Base-by-base conservation (phyloP, 768 basidiomycete species). In the Hydnomerulius pinastri region DNA sequence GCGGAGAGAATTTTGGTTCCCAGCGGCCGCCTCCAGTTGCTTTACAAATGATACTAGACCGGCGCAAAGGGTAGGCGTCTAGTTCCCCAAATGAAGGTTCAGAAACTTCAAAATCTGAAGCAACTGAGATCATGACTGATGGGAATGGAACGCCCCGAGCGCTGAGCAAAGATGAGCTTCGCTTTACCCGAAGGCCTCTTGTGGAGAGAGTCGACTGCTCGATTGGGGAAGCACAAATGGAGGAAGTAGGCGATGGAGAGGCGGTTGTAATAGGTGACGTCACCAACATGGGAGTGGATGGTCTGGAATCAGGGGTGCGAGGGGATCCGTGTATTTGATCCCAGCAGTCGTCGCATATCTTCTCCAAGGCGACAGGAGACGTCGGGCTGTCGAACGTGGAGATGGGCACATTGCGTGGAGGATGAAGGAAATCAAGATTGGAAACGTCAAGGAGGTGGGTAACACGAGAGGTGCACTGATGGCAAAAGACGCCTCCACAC, bases 21-120 rank as follows among this genome's bases (percentile, higher is more conserved):
- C 89, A 91, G 28, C 90, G 81, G 13, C 89, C 89, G 12, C 87
- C 87, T 39, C 90, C 89, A 17, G 81, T 80, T 1, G 84, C 85
- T 59, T 91, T 92, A 72, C 89, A 92, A 12, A 89, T 75, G 42
- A 78, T 72, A 58, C 79, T 81, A 3, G 83, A 79, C 48, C 82
- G 80, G 36, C 78, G 75, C 18, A 91, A 79, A 2, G 89, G 89
- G 57, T 91, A 91, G 1, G 85, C 78, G 43, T 83, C 83, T 24
- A 91, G 76, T 63, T 87, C 86, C 52, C 87, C 87, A 49, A 80
- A 82, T 1, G 81, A 81, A 47, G 73, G 77, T 50, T 77, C 74
- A 2, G 73, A 59, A 21, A 30, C 30, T 0, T 68, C 67, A 5
- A 68, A 46, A 46, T 70, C 67, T 11, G 60, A 56, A 27, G 62